A percentile compares a stretch with the other conserved stretches of the same genome.
Conservation (phyloP, 2,329 filamentous ascomycete species). For the Leptosphaerulina australis region DNA sequence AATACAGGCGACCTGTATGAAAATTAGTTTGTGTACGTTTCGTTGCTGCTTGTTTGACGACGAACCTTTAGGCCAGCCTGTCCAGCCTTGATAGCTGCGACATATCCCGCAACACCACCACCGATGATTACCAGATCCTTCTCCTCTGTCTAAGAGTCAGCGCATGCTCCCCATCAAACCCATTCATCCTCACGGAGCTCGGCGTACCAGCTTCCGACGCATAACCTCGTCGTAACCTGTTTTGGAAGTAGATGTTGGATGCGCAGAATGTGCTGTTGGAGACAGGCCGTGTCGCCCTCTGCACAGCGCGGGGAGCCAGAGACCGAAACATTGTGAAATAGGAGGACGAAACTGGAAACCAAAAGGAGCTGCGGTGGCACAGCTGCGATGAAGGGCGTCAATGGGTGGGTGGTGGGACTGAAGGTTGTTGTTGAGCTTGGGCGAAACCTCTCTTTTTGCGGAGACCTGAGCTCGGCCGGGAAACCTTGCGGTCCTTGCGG, state of each 20-base stretch:
- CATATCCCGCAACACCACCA: conserved; percentile 97
- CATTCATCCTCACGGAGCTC: conserved; percentile 22
- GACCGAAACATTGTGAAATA: conserved; percentile 58
- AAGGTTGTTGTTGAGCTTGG: conserved; percentile 46
- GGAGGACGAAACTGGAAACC: conserved; percentile 29
- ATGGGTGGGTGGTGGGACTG: conserved; percentile 45
- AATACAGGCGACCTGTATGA: conserved; percentile 85
- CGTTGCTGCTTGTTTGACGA: conserved; percentile 1
- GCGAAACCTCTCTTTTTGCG: conserved; percentile 17
- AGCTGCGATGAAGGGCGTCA: conserved; percentile 42
- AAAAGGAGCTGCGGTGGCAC: conserved; percentile 40
- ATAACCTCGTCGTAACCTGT: conserved; percentile 61
- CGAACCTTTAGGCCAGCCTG: conserved; percentile 93
- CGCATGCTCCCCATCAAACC: conserved; percentile 19
- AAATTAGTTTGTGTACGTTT: conserved; percentile 12
- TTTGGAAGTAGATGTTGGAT: conserved; percentile 55
- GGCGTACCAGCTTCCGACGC: conserved; percentile 59
- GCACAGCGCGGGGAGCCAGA: conserved; percentile 57
- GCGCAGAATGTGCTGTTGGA: conserved; percentile 49
- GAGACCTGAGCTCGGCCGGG: conserved; percentile 26
- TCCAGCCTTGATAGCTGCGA: conserved; percentile 97
- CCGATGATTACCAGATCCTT: conserved; percentile 98
- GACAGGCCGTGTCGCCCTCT: conserved; percentile 50
- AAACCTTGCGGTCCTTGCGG: conserved; percentile 25
- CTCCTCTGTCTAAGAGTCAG: conserved; percentile 68